A percentile compares a stretch with the other conserved stretches of the same genome.
Evolutionary conservation across 2,329 filamentous ascomycete species (phyloP).

Genomic region (Xylariaceae sp.): DNA sequence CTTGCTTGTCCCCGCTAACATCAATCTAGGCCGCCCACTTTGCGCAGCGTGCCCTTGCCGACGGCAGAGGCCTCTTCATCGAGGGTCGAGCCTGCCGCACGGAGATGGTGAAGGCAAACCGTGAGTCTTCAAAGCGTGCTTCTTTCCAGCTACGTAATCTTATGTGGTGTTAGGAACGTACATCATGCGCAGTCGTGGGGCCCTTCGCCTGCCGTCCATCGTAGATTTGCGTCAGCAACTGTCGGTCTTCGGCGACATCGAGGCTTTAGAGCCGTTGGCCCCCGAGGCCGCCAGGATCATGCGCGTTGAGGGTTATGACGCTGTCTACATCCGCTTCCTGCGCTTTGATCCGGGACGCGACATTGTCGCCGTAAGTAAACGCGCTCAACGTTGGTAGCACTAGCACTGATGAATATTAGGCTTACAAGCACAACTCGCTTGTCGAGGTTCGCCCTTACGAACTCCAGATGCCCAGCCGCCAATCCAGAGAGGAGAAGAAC

Average conservation of each 20-base stretch:
- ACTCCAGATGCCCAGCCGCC: constrained; percentile 27
- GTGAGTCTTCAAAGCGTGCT: constrained; percentile 39
- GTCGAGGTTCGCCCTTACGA: constrained; percentile 34
- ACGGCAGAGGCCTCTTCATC: constrained; percentile 48
- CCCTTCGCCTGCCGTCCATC: constrained; percentile 37
- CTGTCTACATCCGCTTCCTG: constrained; percentile 48
- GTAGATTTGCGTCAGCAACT: constrained; percentile 46
- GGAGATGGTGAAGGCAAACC: constrained; percentile 58
- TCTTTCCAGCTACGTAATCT: constrained; percentile 13
- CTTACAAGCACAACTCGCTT: constrained; percentile 34
- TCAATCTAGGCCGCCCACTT: constrained; percentile 43
- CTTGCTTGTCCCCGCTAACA: constrained; percentile 24
- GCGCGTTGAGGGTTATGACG: constrained; percentile 30
- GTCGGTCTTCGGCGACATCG: constrained; percentile 42
- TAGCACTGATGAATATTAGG: constrained; percentile 23
- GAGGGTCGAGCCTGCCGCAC: constrained; percentile 57
- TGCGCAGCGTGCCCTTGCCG: constrained; percentile 46
- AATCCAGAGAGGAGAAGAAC: constrained; percentile 19
- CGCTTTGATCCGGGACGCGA: constrained; percentile 52
- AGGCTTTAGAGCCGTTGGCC: constrained; percentile 37
- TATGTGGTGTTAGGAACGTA: constrained; percentile 44
- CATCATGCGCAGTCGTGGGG: constrained; percentile 40
- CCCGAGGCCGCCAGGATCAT: constrained; percentile 33
- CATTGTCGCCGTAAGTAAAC: constrained; percentile 44
- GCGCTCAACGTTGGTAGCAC: not conserved